Conservation (phyloP, 345 rosid genomes). For the Gossypium thurberi region DNA sequence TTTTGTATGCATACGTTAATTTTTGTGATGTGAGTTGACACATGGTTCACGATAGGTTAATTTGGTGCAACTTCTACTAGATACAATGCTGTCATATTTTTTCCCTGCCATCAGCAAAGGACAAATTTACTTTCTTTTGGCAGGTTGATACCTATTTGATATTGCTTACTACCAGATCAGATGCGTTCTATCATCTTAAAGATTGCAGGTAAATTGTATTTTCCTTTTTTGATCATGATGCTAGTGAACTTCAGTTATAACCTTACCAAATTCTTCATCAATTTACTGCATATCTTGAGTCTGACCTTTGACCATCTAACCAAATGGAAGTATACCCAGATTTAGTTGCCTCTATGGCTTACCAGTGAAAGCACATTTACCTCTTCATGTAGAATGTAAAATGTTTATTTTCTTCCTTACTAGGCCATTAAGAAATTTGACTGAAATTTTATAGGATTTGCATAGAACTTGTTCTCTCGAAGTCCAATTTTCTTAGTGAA, state of each 20-base stretch:
- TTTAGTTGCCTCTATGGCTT: neutral
- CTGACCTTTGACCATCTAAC: neutral
- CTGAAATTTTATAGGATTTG: conserved; percentile 50
- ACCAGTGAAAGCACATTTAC: neutral
- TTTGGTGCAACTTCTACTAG: neutral
- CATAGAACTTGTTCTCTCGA: conserved; percentile 69
- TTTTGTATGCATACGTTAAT: conserved; percentile 90
- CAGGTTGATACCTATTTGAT: conserved; percentile 90
- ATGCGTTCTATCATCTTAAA: conserved; percentile 92
- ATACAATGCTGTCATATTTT: neutral
- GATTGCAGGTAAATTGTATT: conserved; percentile 71
- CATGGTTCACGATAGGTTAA: conserved; percentile 7
- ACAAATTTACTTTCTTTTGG: conserved; percentile 19
- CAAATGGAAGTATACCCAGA: conserved; percentile 6
- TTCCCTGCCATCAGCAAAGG: neutral
- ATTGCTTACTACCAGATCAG: conserved; percentile 90
- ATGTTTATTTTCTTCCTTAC: neutral
- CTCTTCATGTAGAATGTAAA: neutral
- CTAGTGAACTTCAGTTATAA: neutral
- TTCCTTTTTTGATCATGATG: neutral
- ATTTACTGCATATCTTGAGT: neutral
- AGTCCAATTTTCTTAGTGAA: conserved; percentile 81
- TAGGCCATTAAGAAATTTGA: conserved; percentile 12
- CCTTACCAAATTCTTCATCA: conserved; percentile 12
- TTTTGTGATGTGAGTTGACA: conserved; percentile 79